Conservation (phyloP, 208 protist species). For the Trypanosomatidae sp. region DNA sequence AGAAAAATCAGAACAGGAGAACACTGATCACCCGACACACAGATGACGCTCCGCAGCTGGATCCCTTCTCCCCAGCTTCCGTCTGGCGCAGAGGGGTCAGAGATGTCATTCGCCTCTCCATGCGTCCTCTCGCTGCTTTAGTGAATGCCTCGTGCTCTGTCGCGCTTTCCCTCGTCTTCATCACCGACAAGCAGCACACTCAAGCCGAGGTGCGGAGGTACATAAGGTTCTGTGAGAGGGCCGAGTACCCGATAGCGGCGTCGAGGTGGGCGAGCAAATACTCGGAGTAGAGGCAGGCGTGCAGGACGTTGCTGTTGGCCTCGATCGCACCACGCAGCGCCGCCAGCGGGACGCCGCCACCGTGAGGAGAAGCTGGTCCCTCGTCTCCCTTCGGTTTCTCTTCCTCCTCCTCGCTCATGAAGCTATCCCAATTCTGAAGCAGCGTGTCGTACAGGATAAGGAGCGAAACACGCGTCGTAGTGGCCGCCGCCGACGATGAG, state of each 20-base stretch:
- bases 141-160: background rate
- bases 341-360: background rate
- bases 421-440: constrained; percentile 26
- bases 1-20: no score
- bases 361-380: background rate
- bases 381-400: background rate
- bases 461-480: no score
- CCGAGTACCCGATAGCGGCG: constrained; percentile 65
- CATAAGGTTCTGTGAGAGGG: constrained; percentile 69
- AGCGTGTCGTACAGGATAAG: constrained; percentile 27
- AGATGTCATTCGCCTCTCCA: no score
- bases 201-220: constrained; percentile 9
- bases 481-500: no score
- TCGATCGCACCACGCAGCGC: constrained; percentile 25
- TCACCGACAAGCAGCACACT: background rate
- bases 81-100: no score
- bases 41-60: no score
- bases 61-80: no score
- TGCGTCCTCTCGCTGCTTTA: no score
- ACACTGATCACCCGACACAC: no score
- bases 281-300: constrained; percentile 57
- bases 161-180: background rate
- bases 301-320: constrained; percentile 30
- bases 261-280: constrained; percentile 66
- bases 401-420: constrained; percentile 5